Percentiles rank a stretch among this genome's conserved stretches.
Evolutionary conservation across 164 flowering plant genomes (phyloP).

Genomic region (Dillenia turbinata): DNA sequence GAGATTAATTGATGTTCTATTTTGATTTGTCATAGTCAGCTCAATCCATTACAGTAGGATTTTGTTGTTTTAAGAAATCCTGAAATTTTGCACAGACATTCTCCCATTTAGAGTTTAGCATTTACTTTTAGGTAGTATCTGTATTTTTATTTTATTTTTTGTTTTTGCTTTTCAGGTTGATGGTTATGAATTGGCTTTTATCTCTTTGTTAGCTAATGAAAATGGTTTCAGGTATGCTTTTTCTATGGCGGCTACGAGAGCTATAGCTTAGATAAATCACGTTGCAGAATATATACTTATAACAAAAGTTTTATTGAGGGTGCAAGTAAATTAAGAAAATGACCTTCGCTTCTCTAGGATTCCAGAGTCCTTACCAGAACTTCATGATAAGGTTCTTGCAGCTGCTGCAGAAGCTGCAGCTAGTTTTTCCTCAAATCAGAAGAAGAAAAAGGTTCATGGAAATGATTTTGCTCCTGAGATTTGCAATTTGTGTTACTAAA

Average conservation of each 20-base stretch:
- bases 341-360: constrained; percentile 32
- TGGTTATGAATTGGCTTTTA: constrained; percentile 72
- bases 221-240: constrained; percentile 53
- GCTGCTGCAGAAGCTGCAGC: constrained; percentile 84
- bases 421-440: constrained; percentile 39
- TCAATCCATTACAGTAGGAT: no score
- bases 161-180: constrained; percentile 41
- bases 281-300: no score
- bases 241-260: constrained; percentile 3
- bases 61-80: no score
- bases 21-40: no score
- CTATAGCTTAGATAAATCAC: background rate
- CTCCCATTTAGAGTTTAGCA: no score
- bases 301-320: no score
- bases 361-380: constrained; percentile 67
- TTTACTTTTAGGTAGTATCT: no score
- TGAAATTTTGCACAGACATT: no score
- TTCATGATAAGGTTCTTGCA: constrained; percentile 87
- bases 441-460: constrained; percentile 60
- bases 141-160: constrained; percentile 1
- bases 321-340: background rate
- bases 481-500: no score
- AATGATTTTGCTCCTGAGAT: background rate
- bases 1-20: no score
- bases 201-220: constrained; percentile 52